phyloP scores from a whole-genome alignment of 192 early-diverging fungal species.

The Entophlyctis helioformis region DNA sequence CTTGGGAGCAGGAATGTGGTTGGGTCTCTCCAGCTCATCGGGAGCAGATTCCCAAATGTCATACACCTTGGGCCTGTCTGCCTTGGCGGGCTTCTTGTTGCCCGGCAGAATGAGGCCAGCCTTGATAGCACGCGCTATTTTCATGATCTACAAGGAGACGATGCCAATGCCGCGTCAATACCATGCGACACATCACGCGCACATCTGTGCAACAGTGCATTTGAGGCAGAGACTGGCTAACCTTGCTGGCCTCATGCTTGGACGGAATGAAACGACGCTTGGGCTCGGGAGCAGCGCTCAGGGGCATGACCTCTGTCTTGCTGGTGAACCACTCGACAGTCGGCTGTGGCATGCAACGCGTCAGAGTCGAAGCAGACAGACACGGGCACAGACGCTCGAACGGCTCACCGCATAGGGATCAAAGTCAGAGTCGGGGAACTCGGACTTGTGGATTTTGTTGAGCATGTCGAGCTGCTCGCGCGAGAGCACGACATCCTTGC shows the following conservation, averaged over 20 bases:
- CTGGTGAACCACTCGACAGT: constrained; percentile 94
- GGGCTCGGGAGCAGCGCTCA: constrained; percentile 82
- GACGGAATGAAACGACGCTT: constrained; percentile 94
- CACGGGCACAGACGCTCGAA: constrained; percentile 1
- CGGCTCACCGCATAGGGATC: constrained; percentile 61
- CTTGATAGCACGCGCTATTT: constrained; percentile 93
- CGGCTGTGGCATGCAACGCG: constrained; percentile 33
- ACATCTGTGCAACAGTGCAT: background rate
- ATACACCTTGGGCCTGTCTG: constrained; percentile 41
- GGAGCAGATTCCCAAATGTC: constrained; percentile 76
- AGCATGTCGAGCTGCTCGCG: constrained; percentile 91
- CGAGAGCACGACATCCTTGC: constrained; percentile 71
- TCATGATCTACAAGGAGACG: constrained; percentile 57
- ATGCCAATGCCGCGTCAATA: too few species aligned
- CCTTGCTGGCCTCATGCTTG: constrained; percentile 87
- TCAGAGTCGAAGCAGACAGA: too few species aligned
- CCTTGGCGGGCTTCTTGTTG: constrained; percentile 12
- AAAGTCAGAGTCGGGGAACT: constrained; percentile 71
- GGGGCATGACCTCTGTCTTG: constrained; percentile 66
- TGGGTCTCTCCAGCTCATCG: too few species aligned
- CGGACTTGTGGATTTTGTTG: constrained; percentile 68
- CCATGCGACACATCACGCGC: too few species aligned
- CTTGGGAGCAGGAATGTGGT: constrained; percentile 87
- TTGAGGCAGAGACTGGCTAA: constrained; percentile 39
- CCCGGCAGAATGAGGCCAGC: constrained; percentile 68